Conservation (phyloP, 805 yeast genomes). For the Ogataea corticis region DNA sequence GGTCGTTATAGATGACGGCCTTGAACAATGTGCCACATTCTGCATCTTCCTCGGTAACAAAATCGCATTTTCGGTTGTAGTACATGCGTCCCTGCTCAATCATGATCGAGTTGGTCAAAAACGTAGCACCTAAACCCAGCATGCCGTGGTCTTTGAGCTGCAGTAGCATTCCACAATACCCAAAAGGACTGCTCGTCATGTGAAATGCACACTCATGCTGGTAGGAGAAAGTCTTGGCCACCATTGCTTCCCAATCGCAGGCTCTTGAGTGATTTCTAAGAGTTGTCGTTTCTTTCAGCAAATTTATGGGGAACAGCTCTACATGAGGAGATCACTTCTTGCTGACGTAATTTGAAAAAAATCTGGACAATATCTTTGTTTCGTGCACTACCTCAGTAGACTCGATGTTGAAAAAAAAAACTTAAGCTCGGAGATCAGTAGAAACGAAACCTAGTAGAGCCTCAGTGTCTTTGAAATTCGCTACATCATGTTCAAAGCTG, state of each 20-base stretch:
- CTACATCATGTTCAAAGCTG: constrained; percentile 5
- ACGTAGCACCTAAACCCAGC: constrained; percentile 18
- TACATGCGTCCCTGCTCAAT: constrained; percentile 14
- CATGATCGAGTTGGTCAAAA: constrained; percentile 4
- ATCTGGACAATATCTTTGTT: background rate
- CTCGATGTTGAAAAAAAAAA: background rate
- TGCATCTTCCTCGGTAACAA: constrained; percentile 6
- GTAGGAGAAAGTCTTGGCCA: constrained; percentile 13
- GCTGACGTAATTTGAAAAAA: background rate
- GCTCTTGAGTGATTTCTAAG: too few species aligned
- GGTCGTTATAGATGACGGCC: constrained; percentile 17
- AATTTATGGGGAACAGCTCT: too few species aligned
- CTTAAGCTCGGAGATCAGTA: too few species aligned
- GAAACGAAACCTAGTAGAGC: background rate
- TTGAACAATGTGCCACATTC: constrained; percentile 13
- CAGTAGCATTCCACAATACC: constrained; percentile 12
- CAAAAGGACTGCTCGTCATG: constrained; percentile 13
- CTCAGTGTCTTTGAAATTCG: too few species aligned
- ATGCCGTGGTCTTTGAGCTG: constrained; percentile 14
- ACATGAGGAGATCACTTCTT: too few species aligned
- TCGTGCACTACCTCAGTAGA: background rate
- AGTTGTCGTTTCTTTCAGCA: too few species aligned
- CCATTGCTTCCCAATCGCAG: too few species aligned
- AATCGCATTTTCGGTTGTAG: constrained; percentile 15
- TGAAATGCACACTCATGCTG: constrained; percentile 15